These are phyloP conservation scores for Vanderwaltozyma yarrowii DNA, from an alignment of 805 yeast species.

Conservation along the genomic window DNA sequence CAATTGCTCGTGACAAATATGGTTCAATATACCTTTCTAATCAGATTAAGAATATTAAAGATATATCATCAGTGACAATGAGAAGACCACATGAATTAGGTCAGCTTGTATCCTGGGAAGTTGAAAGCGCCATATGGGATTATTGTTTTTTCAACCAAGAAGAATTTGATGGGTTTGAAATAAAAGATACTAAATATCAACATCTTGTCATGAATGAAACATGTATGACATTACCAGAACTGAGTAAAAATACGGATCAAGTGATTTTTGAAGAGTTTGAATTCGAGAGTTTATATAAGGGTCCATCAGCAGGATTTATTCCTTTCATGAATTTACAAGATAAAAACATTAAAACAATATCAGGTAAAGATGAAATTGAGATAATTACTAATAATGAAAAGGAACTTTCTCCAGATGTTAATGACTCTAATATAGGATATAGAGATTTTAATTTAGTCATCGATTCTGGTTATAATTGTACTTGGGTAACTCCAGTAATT, in stretches of 20 bases:
- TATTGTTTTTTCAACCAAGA: conserved; percentile 44
- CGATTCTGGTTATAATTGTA: conserved; percentile 81
- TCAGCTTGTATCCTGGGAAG: conserved; percentile 83
- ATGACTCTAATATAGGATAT: conserved; percentile 20
- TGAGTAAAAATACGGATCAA: conserved; percentile 81
- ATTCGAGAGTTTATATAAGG: conserved; percentile 57
- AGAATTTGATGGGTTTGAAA: conserved; percentile 34
- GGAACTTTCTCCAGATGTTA: too few relatives aligned
- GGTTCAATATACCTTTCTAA: conserved; percentile 66
- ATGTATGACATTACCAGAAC: conserved; percentile 70
- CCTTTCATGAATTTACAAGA: conserved; percentile 43
- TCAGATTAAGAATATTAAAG: conserved; percentile 50
- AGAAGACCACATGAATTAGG: conserved; percentile 85
- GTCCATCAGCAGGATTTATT: conserved; percentile 48
- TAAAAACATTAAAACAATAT: conserved; percentile 6
- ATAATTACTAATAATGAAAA: conserved; percentile 8
- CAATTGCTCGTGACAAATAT: conserved; percentile 66
- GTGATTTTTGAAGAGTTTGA: conserved; percentile 91
- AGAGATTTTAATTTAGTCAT: conserved; percentile 67
- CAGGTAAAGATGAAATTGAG: conserved; percentile 16
- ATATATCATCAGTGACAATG: conserved; percentile 62
- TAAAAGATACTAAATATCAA: conserved; percentile 36
- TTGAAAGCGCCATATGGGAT: conserved; percentile 87
- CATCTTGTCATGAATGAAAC: conserved; percentile 69
- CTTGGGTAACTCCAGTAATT: conserved; percentile 79